Base-by-base conservation (phyloP, 768 basidiomycete genomes). In the Terana coerulea region DNA sequence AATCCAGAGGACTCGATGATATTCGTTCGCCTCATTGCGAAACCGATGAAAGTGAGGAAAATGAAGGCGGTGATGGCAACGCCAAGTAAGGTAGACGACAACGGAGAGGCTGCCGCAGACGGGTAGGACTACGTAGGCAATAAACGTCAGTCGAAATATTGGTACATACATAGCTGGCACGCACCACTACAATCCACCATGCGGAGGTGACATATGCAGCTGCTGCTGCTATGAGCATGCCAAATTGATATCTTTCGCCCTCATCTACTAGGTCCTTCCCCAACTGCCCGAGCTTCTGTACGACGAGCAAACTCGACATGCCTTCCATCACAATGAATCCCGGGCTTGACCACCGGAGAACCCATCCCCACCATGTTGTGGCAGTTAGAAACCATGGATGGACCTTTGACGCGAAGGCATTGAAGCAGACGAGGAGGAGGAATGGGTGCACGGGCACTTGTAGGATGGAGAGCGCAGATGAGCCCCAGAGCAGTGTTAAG, bases 31-130 rank as follows among this genome's bases (percentile, higher is more conserved):
- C 91, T 81, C 55, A 94, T 67, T 7, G 82, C 83, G 67, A 98
- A 95, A 5, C 95, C 95, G 56, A 98, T 95, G 59, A 89, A 75
- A 1, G 93, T 93, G 35, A 97, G 75, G 70, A 97, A 98, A 26
- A 95, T 67, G 63, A 95, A 86, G 9, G 91, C 83, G 0, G 94
- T 92, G 52, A 95, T 71, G 2, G 91, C 90, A 2, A 86, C 87
- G 2, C 95, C 95, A 15, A 98, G 75, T 9, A 98, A 73, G 2
- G 94, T 95, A 1, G 94, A 90, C 9, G 92, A 88, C 28, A 95
- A 74, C 8, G 94, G 89, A 0, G 91, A 88, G 8, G 84, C 79
- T 5, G 91, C 87, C 5, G 88, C 88, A 2, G 85, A 77, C 22
- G 92, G 86, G 67, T 93, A 95, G 3, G 88, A 80, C 86, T 91